These are phyloP conservation scores for Wickerhamomyces canadensis DNA, from an alignment of 805 yeast species.

Conservation along the genomic window DNA sequence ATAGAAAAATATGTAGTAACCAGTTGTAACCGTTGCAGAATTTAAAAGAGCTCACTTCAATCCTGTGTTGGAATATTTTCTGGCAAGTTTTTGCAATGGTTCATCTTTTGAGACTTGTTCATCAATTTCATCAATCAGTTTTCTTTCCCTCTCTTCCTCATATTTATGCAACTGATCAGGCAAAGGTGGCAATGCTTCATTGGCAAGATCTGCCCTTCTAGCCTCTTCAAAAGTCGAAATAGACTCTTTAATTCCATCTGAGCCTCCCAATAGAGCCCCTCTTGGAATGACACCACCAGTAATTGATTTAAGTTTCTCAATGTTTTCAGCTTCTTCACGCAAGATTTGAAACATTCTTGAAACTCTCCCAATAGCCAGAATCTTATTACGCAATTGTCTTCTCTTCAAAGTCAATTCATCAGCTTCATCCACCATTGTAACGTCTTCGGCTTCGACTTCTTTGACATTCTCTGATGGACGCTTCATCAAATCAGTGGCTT, in stretches of 20 bases:
- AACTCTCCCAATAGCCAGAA: conserved; percentile 93
- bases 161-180: conserved; percentile 47
- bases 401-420: conserved; percentile 30
- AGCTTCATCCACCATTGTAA: conserved; percentile 4
- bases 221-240: conserved; percentile 80
- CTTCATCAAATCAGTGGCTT: conserved; percentile 5
- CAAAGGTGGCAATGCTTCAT: conserved; percentile 87
- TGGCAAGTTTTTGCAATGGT: conserved; percentile 21
- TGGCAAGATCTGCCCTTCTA: conserved; percentile 65
- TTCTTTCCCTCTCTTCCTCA: conserved; percentile 39
- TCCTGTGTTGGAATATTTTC: conserved; percentile 15
- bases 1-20: no score
- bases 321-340: conserved; percentile 83
- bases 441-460: neutral
- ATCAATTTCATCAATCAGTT: conserved; percentile 32
- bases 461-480: conserved; percentile 3
- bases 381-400: conserved; percentile 73
- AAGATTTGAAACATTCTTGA: conserved; percentile 87
- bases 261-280: conserved; percentile 79
- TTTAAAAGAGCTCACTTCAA: neutral
- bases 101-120: conserved; percentile 20
- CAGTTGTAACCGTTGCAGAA: no score
- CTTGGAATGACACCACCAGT: conserved; percentile 79
- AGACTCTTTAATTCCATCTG: conserved; percentile 68
- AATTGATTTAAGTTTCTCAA: conserved; percentile 67